Base-by-base conservation (phyloP, 2,329 filamentous ascomycete species). In the Myotisia sp. region DNA sequence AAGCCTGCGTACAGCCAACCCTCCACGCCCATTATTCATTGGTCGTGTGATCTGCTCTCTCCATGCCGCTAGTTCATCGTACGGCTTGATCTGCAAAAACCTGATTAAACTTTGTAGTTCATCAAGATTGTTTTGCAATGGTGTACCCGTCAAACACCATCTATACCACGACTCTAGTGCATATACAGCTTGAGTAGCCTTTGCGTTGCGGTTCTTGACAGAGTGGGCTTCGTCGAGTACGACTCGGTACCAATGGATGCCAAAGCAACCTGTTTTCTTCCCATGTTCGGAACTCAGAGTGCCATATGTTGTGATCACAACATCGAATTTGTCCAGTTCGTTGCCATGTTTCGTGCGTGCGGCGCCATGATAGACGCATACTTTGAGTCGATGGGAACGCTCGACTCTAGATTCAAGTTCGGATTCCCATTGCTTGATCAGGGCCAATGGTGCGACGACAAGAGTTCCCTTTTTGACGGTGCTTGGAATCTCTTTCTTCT, bases 71-170 rank as follows among this genome's bases (percentile, higher is more conserved):
- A 94, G 64, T 37, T 94, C 76, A 48, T 92, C 78, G 50, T 90
- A 95, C 1, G 90, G 90, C 46, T 81, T 79, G 51, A 98, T 93
- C 10, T 82, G 76, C 23, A 98, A 67, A 55, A 98, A 98, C 41
- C 78, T 82, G 54, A 98, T 83, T 35, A 98, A 63, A 45, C 84
- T 92, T 52, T 98, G 90, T 33, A 98, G 64, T 56, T 98, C 90
- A 44, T 98, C 90, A 4, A 98, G 71, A 48, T 93, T 95, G 59
- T 98, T 98, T 53, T 98, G 90, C 78, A 98, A 85, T 0, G 90
- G 90, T 1, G 90, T 98, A 34, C 90, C 90, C 0, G 86, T 93
- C 41, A 98, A 62, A 51, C 90, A 95, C 90, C 90, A 98, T 40
- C 90, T 71, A 49, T 93, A 95, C 53, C 90, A 79, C 13, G 83